Evolutionary conservation across 208 protist species (phyloP).

Genomic region (Herpetomonas samuelpessoai): DNA sequence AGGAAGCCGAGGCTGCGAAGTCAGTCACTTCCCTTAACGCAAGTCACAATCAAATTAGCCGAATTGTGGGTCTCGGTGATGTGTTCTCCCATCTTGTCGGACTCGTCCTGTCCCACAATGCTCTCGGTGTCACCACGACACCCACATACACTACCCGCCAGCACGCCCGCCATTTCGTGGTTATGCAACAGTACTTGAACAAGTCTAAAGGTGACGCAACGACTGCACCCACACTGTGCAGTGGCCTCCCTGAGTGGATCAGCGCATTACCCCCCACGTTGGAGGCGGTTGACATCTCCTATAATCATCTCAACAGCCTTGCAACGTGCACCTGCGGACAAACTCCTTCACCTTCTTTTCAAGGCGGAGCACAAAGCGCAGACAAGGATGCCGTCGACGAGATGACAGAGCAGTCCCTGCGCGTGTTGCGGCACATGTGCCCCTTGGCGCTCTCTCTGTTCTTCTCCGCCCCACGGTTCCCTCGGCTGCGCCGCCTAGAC

Average conservation of each 20-base stretch:
- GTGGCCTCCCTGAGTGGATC: constrained; percentile 57
- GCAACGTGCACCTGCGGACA: constrained; percentile 36
- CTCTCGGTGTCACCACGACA: constrained; percentile 36
- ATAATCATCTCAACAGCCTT: constrained; percentile 71
- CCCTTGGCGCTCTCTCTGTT: constrained; percentile 9
- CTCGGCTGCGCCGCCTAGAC: constrained; percentile 17
- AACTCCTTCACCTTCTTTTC: neutral
- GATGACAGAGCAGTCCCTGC: constrained; percentile 1
- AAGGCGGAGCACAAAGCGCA: neutral
- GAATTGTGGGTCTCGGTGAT: constrained; percentile 43
- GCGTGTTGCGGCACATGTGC: constrained; percentile 46
- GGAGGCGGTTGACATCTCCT: constrained; percentile 57
- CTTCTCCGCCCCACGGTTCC: constrained; percentile 5
- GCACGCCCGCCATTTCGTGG: neutral
- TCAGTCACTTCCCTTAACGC: constrained; percentile 37
- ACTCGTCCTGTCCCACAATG: constrained; percentile 69
- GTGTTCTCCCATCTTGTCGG: constrained; percentile 57
- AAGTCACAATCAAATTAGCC: constrained; percentile 50
- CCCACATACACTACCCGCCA: constrained; percentile 18
- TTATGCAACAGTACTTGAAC: neutral
- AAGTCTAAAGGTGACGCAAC: too few relatives aligned
- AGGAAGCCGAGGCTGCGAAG: constrained; percentile 55
- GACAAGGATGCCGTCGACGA: neutral
- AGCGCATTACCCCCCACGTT: constrained; percentile 56
- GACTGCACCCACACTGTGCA: constrained; percentile 17